Evolutionary conservation across 805 yeast genomes (phyloP).

Genomic region (Candida nonsorbophila): DNA sequence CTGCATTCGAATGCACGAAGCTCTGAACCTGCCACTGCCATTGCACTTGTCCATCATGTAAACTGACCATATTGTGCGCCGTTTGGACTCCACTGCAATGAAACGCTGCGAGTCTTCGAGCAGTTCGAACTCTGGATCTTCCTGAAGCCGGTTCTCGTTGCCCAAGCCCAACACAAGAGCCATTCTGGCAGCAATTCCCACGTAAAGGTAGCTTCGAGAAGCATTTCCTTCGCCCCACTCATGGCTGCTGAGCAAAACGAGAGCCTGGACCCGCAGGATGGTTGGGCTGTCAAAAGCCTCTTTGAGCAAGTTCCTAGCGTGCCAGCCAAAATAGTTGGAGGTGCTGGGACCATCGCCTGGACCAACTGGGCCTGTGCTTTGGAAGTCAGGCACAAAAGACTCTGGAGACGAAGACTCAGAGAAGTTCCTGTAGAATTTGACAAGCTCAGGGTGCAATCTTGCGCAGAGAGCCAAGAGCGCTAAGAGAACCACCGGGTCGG

Average conservation of each 20-base stretch:
- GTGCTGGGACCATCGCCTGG: constrained; percentile 18
- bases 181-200: constrained; percentile 38
- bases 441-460: constrained; percentile 25
- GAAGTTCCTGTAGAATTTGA: constrained; percentile 26
- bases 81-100: constrained; percentile 22
- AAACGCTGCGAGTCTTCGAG: constrained; percentile 10
- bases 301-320: constrained; percentile 23
- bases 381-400: constrained; percentile 15
- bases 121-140: constrained; percentile 7
- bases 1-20: constrained; percentile 25
- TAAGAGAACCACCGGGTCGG: constrained; percentile 26
- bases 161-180: constrained; percentile 27
- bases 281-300: constrained; percentile 34
- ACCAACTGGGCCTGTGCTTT: background rate
- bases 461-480: constrained; percentile 31
- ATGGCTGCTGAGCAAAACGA: constrained; percentile 30
- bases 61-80: constrained; percentile 36
- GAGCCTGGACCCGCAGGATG: constrained; percentile 31
- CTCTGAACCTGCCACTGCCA: constrained; percentile 28
- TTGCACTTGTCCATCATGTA: constrained; percentile 40
- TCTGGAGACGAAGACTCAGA: constrained; percentile 20
- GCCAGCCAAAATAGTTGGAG: constrained; percentile 35
- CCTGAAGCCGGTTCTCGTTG: constrained; percentile 11
- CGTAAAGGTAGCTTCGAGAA: constrained; percentile 29
- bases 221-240: constrained; percentile 38